Conservation (phyloP, 1,284 basidiomycete species). For the Chiua sp. region DNA sequence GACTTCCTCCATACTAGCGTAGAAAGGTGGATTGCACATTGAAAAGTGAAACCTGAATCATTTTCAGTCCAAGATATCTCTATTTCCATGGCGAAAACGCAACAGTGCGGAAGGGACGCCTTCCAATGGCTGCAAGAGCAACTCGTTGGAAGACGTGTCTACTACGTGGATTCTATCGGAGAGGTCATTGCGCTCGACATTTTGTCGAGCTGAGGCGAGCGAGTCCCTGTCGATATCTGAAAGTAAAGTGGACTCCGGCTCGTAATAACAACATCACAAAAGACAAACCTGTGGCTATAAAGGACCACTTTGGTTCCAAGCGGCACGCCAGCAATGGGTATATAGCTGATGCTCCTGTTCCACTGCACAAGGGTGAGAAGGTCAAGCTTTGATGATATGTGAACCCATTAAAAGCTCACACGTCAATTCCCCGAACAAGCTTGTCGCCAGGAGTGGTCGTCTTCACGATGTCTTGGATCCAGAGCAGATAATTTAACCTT, state of each 20-base stretch:
- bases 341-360: constrained; percentile 90
- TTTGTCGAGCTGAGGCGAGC: constrained; percentile 53
- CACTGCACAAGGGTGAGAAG: constrained; percentile 51
- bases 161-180: constrained; percentile 54
- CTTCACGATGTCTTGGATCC: constrained; percentile 71
- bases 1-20: constrained; percentile 75
- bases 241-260: not conserved
- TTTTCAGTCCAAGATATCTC: not conserved
- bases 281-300: constrained; percentile 72
- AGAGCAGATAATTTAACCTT: constrained; percentile 80
- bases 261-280: not conserved
- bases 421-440: constrained; percentile 53
- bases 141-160: constrained; percentile 42
- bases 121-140: constrained; percentile 57
- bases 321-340: constrained; percentile 83
- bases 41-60: constrained; percentile 64
- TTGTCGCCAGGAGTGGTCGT: constrained; percentile 19
- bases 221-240: constrained; percentile 76
- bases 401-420: constrained; percentile 43
- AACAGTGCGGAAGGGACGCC: constrained; percentile 25
- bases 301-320: constrained; percentile 57
- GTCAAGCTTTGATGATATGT: too few relatives aligned
- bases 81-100: constrained; percentile 1
- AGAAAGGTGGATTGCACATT: constrained; percentile 98
- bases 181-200: constrained; percentile 62